Base-by-base conservation (phyloP, 768 basidiomycete genomes). In the Cubamyces sp. region DNA sequence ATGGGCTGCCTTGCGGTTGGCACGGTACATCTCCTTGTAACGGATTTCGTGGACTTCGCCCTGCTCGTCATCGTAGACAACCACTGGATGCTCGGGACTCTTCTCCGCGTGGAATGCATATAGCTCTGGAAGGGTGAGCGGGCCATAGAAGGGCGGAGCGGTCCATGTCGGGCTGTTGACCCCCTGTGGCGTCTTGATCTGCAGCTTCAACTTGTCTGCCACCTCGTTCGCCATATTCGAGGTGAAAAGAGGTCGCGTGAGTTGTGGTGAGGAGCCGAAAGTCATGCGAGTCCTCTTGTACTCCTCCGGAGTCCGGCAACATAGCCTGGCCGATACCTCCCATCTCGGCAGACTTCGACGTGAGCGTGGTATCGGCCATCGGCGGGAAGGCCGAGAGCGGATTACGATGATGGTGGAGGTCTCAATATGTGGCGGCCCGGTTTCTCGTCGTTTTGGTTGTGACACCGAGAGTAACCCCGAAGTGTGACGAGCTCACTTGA, bases 31-130 rank as follows among this genome's bases (percentile, higher is more conserved):
- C 8, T 76, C 66, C 7, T 61, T 40, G 67, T 70, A 76, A 40
- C 58, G 59, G 3, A 76, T 61, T 3, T 57, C 60, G 8, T 42
- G 54, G 1, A 54, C 28, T 1, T 37, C 9, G 19, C 65, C 70
- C 57, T 67, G 65, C 2, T 65, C 67, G 8, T 68, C 57, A 9
- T 57, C 60, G 59, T 62, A 75, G 3, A 66, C 64, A 47, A 74
- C 75, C 30, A 75, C 50, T 11, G 74, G 74, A 56, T 79, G 77
- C 16, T 68, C 60, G 0, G 75, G 69, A n/a, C 65, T 70, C 52
- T 77, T 63, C 28, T 68, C 53, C 2, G 60, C 56, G 50, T 79
- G 74, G 69, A 71, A 78, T 28, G 78, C 79, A 41, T 69, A 74
- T 12, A 79, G 54, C 61, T 79, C 69, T 3, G 76, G 74, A 0